Percentiles rank a stretch among this genome's conserved stretches.
Evolutionary conservation across 2,329 filamentous ascomycete genomes (phyloP).

Genomic region (Diaporthe vexans): DNA sequence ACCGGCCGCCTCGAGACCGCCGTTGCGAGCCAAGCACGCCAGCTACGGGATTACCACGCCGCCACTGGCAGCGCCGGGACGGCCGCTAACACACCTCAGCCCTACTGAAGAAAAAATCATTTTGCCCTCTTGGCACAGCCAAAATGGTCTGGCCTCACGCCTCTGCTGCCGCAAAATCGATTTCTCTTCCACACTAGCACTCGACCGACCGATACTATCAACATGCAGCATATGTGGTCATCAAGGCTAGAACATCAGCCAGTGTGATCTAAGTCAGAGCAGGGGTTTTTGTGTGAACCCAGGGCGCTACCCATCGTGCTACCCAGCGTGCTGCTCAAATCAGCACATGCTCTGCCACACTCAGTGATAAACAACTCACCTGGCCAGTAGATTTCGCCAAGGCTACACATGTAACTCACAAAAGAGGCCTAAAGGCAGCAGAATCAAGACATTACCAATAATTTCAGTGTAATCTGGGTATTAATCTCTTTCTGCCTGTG

Average conservation of each 20-base stretch:
- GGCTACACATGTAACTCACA: too few species aligned
- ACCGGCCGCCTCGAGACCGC: slow-evolving; percentile 9
- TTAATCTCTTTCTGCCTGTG: too few species aligned
- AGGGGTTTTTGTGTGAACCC: not conserved
- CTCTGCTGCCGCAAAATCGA: not conserved
- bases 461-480: too few species aligned
- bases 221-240: not conserved
- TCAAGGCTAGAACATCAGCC: not conserved
- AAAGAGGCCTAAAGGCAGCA: too few species aligned
- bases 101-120: slow-evolving; percentile 1
- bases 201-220: not conserved
- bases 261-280: not conserved
- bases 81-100: slow-evolving; percentile 7
- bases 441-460: not conserved
- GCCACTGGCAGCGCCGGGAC: slow-evolving; percentile 6
- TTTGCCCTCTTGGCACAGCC: not conserved
- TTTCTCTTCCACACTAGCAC: not conserved
- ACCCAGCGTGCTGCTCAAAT: not conserved
- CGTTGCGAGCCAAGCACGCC: slow-evolving; percentile 12
- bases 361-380: not conserved
- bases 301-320: too few species aligned
- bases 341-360: not conserved
- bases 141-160: not conserved
- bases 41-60: not conserved
- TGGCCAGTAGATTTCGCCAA: not conserved